Percentiles rank a stretch among this genome's conserved stretches.
Conservation (phyloP, 164 flowering plant species). For the Vitis rotundifolia region DNA sequence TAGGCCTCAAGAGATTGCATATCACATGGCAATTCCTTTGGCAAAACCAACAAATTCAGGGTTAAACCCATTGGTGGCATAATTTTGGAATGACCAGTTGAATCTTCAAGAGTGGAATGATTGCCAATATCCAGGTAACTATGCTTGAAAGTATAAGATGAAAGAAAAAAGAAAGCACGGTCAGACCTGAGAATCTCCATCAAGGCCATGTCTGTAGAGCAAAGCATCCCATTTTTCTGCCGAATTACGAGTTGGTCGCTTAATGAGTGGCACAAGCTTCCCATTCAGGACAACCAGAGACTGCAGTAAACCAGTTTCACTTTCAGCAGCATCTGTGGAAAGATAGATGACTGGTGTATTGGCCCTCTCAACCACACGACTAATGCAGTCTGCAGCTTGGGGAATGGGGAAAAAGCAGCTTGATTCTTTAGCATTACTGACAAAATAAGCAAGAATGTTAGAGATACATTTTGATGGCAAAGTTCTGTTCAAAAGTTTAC, state of each 20-base stretch:
- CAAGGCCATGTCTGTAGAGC: conserved; percentile 67
- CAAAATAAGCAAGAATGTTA: conserved; percentile 18
- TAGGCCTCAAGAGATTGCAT: no score
- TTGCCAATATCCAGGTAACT: neutral
- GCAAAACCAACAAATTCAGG: no score
- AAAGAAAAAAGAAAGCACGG: neutral
- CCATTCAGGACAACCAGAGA: conserved; percentile 67
- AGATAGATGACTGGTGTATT: conserved; percentile 89
- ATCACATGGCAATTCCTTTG: no score
- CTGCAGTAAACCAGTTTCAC: conserved; percentile 90
- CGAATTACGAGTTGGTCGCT: conserved; percentile 74
- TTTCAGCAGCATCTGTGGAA: conserved; percentile 97
- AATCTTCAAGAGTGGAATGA: no score
- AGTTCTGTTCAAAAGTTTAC: neutral
- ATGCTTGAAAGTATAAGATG: neutral
- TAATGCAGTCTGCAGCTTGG: conserved; percentile 95
- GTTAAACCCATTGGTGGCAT: no score
- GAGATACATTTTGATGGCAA: neutral
- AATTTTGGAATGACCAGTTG: no score
- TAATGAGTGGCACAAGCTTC: conserved; percentile 79
- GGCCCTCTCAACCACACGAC: conserved; percentile 67
- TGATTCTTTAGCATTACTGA: conserved; percentile 82
- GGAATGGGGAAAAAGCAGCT: conserved; percentile 98
- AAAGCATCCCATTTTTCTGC: conserved; percentile 99
- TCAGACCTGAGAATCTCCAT: conserved; percentile 78